phyloP scores from a whole-genome alignment of 2,329 filamentous ascomycete genomes.

The Albophoma yamanashiensis region DNA sequence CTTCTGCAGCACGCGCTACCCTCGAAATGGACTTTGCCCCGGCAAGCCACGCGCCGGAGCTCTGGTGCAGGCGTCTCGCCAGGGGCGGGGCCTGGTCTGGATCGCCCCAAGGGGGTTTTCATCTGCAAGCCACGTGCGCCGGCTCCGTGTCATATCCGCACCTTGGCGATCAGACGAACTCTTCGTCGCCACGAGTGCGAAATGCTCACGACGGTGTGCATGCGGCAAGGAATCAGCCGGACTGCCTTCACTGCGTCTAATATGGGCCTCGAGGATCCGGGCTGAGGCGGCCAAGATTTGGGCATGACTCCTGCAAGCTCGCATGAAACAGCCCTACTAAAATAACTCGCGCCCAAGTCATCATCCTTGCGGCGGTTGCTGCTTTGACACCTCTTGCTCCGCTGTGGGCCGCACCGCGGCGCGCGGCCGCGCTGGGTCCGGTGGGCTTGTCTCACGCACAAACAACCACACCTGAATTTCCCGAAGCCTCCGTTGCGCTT shows the following conservation, averaged over 20 bases:
- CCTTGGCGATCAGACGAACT: background rate
- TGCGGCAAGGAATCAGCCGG: background rate
- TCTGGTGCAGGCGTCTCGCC: background rate
- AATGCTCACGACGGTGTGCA: background rate
- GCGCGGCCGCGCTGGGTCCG: background rate
- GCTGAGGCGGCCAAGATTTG: background rate
- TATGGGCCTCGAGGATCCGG: no score
- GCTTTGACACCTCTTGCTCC: background rate
- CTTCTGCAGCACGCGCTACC: background rate
- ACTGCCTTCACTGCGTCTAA: background rate
- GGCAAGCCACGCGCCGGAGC: background rate
- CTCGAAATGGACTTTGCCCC: background rate
- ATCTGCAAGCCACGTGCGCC: background rate
- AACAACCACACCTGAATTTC: background rate
- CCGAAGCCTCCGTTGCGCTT: background rate
- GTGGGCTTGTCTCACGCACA: background rate
- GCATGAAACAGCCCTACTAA: background rate
- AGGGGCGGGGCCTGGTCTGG: background rate
- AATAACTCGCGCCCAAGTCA: background rate
- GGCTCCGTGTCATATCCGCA: background rate
- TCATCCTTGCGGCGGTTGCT: background rate
- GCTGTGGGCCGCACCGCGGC: background rate
- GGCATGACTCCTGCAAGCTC: background rate
- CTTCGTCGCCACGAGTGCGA: no score
- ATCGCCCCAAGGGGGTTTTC: background rate